Evolutionary conservation across 768 basidiomycete genomes (phyloP), one percentile per base, ranked within the genome.

Genomic region (Hemileccinum rubropunctum): DNA sequence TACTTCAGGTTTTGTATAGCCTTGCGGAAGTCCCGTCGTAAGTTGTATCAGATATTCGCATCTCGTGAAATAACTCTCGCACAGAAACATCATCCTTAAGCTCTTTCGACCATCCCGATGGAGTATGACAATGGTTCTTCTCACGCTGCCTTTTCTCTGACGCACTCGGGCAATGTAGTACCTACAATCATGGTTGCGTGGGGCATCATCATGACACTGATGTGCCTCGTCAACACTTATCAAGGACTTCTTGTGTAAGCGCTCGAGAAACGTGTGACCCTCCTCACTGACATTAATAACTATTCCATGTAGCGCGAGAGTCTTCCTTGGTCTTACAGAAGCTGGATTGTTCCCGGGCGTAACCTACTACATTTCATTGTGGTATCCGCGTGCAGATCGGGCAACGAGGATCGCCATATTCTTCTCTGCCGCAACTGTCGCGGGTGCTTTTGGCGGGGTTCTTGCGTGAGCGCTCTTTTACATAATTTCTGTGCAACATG

Each of bases 351-450:
- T 72, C 48, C 70, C 74, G 0, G 72, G 71, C 1, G 62, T 75
- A 47, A 69, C 68, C 2, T 78, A 75, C 48, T 74, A 71, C 36
- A 67, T 82, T 38, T 80, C 79, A 11, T 62, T 80, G 42, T 85
- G 83, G 83, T 81, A 88, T 59, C 74, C 80, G 10, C 71, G 78
- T 32, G 68, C 69, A 45, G 83, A 86, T 58, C 76, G 82, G 38
- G 81, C 78, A 15, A 68, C 66, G 57, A 76, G 83, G 23, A 75
- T 83, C 48, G 80, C 83, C 4, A 70, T 85, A 33, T 84, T 86
- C 71, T 83, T 83, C 62, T 77, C 77, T 17, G 81, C 82, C 33
- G 81, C 82, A 11, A 82, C 80, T 2, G 59, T 79, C 32, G 76
- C 81, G 15, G 82, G 74, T 48, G 65, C 70, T 54, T 80, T 70